Evolutionary conservation across 371 early-diverging fungal genomes (phyloP), one percentile per base, ranked within the genome.

Genomic region (Basidiobolus meristosporus): DNA sequence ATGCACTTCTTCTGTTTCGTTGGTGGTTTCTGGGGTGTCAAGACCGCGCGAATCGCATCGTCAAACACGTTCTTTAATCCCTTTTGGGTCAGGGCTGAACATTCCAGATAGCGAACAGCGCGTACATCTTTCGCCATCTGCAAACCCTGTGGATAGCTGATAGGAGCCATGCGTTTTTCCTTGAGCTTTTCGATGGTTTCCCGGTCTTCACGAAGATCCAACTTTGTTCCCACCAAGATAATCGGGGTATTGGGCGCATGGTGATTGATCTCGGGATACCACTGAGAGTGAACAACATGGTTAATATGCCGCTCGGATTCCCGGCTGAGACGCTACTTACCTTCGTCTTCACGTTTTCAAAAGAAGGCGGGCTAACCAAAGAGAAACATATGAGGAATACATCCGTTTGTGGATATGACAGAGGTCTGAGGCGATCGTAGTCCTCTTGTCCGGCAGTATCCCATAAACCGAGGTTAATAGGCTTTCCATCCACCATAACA

Each of bases 371-470:
- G 38, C 67, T 66, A 42, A 78, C 79, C 16, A 86, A 53, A 22
- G 82, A 75, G 49, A 84, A 88, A 55, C 90, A 87, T 42, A 87
- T 68, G 29, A 92, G 52, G 57, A 89, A 79, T 0, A 89, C 82
- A 53, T 92, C 82, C 6, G 89, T 83, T 51, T 89, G 78, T 21
- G 84, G 83, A 57, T 86, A 89, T 20, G 83, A 83, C 16, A 88
- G 59, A 11, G 82, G 77, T 29, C 84, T 68, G 22, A 87, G 59
- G 30, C 85, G 67, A 51, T 83, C 82, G 54, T 83, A 83, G 50
- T 86, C 87, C 58, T 82, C 82, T 52, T 82, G 82, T 38, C 91
- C 89, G 36, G 85, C 85, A 14, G 92, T 91, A 64, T 91, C 92
- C 84, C 87, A 89, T 37, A 91, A 62, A 3, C 79, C 79, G 26